Base-by-base conservation (phyloP, 129 eudicot species). In the Cynara cardunculus region DNA sequence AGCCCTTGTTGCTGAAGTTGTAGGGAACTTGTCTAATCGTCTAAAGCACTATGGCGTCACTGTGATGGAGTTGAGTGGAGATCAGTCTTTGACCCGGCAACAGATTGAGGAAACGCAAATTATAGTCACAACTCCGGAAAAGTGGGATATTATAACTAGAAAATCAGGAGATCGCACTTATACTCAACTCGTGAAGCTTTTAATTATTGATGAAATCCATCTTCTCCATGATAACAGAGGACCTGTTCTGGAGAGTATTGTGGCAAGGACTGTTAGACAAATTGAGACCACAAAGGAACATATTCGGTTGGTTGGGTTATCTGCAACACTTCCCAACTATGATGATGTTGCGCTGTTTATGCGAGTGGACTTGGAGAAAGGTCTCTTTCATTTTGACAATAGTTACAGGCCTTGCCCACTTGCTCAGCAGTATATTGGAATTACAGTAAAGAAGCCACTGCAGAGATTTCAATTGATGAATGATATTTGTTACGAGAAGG, bases 71-170 rank as follows among this genome's bases (percentile, higher is more conserved):
- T 70, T 94, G 83, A 95, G 99, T 87, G 99, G 99, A 78, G 99
- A 95, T 69, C 99, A 95, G 76, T 72, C 97, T 30, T 65, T 95
- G 82, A 95, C 96, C 53, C 86, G 93, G 8, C 97, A 95, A 80
- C 97, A 95, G 86, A 92, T 95, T 69, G 97, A 94, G 31, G 97
- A 94, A 73, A 90, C 97, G 30, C 99, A 94, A 81, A 90, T 94
- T 56, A 92, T 94, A 3, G 99, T 94, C 84, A 94, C 99, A 1
- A 94, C 99, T 19, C 99, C 99, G 2, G 99, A 94, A 86, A 92
- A 92, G 86, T 94, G 99, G 99, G 99, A 94, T 79, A 94, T 94
- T 24, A 89, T 94, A 34, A 94, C 99, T 25, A 89, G 99, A 83
- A 94, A 94, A 76, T 89, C 99, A 12, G 99, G 97, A 25, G 99